Percentiles rank a stretch among this genome's conserved stretches.
phyloP scores from a whole-genome alignment of 139 green algal species.

The Tetradesmus obliquus region DNA sequence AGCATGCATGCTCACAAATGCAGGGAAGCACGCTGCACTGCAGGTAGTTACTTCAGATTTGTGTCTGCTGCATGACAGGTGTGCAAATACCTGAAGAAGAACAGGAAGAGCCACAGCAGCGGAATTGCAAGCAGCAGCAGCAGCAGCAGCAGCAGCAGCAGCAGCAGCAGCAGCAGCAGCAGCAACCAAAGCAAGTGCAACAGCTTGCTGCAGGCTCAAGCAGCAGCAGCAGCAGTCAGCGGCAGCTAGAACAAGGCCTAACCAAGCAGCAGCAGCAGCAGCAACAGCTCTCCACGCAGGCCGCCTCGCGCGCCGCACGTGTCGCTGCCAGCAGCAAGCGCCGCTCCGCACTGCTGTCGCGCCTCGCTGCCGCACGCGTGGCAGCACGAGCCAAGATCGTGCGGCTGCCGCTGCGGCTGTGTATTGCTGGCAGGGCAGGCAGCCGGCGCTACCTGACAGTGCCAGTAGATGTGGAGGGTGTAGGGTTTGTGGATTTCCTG shows the following conservation, averaged over 20 bases:
- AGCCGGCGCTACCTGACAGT: conserved; percentile 41
- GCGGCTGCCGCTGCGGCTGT: conserved; percentile 34
- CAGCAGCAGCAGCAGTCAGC: not conserved
- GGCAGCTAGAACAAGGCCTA: not conserved
- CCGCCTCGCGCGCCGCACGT: not conserved
- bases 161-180: not conserved
- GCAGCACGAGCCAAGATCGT: conserved; percentile 36
- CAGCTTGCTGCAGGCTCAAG: not conserved
- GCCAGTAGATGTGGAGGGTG: conserved; percentile 42
- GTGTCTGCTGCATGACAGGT: not conserved
- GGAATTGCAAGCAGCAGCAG: not conserved
- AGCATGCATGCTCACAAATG: not conserved
- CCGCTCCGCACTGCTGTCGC: not conserved
- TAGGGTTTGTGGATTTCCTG: conserved; percentile 45
- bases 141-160: not conserved
- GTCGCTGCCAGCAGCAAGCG: conserved; percentile 2
- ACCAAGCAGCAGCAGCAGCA: conserved; percentile 7
- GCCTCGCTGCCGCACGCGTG: conserved; percentile 17
- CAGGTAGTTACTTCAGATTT: not conserved
- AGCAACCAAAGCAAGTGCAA: not conserved
- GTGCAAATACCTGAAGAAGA: not conserved
- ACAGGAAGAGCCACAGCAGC: not conserved
- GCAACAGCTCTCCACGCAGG: not conserved
- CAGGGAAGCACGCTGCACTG: not conserved
- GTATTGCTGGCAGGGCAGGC: not conserved